Evolutionary conservation across 2,329 filamentous ascomycete genomes (phyloP), one percentile per base, ranked within the genome.

Genomic region (Pseudopithomyces maydicus): DNA sequence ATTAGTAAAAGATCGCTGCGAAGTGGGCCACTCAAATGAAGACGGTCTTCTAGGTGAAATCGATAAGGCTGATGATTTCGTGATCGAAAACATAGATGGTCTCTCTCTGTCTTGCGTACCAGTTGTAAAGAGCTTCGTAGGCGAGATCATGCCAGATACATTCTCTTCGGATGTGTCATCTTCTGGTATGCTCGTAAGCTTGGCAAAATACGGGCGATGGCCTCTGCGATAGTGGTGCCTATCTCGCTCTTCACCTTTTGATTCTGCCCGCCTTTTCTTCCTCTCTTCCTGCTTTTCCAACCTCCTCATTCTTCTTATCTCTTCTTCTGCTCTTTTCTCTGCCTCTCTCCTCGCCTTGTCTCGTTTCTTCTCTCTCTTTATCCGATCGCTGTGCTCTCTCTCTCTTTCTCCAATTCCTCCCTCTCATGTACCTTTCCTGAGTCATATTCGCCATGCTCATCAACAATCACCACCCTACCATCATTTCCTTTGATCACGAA

Each of bases 401-500:
- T 50, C 35, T 48, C 53, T 36, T 47, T 2, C 26, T 22, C 32
- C 49, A 44, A 19, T 43, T 41, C 20, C 15, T 60, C 38, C n/a
- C 20, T 29, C 39, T 47, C 22, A 14, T 54, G 32, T 19, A 17
- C 42, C 15, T 38, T 23, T 8, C 68, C 69, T 23, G 68, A 69
- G 47, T 74, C 71, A 52, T 61, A 70, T 42, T 67, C 69, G 0
- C 64, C 69, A 12, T 66, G 57, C 10, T 53, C 39, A 32, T 67
- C 70, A n/a, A 73, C 61, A 14, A 74, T 48, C 19, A 71, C 54
- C 6, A 74, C 66, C 20, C 67, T 33, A n/a, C 69, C 69, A 46
- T 69, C 58, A 1, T 64, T 55, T 1, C 46, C 57, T 36, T 63
- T 61, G 33, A 74, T 69, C 5, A 74, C 53, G 45, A 72, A 72